Evolutionary conservation across 2,329 filamentous ascomycete species (phyloP), one percentile per base, ranked within the genome.

Genomic region (Sarocladiaceae sp.): DNA sequence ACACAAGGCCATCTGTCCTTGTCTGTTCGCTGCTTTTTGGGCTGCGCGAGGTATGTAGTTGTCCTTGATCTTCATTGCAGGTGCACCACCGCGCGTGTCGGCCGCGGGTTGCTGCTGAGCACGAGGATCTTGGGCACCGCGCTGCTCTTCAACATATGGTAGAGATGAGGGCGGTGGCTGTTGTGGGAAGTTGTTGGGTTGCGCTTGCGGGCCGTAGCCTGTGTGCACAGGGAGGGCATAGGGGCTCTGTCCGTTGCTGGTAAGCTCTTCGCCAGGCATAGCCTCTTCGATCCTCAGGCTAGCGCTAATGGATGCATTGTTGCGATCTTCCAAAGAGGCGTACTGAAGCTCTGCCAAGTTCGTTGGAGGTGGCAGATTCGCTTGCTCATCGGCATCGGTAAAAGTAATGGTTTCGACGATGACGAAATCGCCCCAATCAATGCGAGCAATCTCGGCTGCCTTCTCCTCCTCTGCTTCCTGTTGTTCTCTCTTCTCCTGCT

Each of bases 381-480:
- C 83, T 57, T 88, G 82, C 59, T 97, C 92, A 66, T 99, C 94
- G 35, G 83, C 81, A 59, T 96, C 92, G 54, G 84, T 91, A 68
- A 99, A 99, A 15, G 90, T 78, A 51, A 99, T 92, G 1, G 92
- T 97, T 70, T 97, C 94, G 40, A 97, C 91, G 18, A 99, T 88
- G 29, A 93, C 86, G 62, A 99, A 99, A 66, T 97, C 93, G 64
- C 96, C 90, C 94, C 94, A 99, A 69, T 99, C 94, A 57, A 99
- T 94, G 61, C 94, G 87, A 1, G 88, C 87, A 68, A 94, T 84
- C 51, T 83, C 76, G 20, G 78, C 72, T 62, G 86, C 85, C 67
- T 96, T 89, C 62, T 90, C 84, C 64, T 95, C 88, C 36, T 87
- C 87, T 57, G 92, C 84, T 63, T 95, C 90, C 62, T 96, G 91